These are phyloP conservation scores for Camelina hispida DNA, from an alignment of 345 rosid genomes.

Conservation along the genomic window DNA sequence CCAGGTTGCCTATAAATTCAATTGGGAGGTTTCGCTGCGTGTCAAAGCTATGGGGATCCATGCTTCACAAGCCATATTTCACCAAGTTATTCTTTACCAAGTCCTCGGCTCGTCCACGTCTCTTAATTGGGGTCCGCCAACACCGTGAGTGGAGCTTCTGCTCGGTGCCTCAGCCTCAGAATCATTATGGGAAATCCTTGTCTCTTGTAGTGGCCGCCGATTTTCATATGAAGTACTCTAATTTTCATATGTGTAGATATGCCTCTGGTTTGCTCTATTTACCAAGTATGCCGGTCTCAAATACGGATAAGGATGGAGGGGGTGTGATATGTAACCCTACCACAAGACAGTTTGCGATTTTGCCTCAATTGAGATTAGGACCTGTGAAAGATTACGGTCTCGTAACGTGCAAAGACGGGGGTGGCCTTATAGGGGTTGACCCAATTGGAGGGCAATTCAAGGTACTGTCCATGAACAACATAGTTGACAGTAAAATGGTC, in stretches of 20 bases:
- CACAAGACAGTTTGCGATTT: no score
- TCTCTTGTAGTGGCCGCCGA: not conserved
- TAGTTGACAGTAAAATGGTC: no score
- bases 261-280: not conserved
- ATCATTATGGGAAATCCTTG: not conserved
- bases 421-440: no score
- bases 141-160: not conserved
- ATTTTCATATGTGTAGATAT: not conserved
- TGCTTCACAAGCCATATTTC: not conserved
- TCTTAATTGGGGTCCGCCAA: not conserved
- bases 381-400: no score
- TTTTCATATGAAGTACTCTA: not conserved
- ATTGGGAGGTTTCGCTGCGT: not conserved
- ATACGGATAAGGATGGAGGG: no score
- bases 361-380: no score
- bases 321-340: no score
- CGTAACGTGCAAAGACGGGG: no score
- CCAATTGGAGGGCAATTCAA: no score
- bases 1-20: not conserved
- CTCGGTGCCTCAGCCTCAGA: not conserved
- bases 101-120: not conserved
- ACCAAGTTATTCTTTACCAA: not conserved
- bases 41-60: constrained; percentile 1
- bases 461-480: no score
- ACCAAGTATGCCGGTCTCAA: not conserved